Evolutionary conservation across 2,329 filamentous ascomycete species (phyloP), one percentile per base, ranked within the genome.

Genomic region (Colletotrichum spinosum): DNA sequence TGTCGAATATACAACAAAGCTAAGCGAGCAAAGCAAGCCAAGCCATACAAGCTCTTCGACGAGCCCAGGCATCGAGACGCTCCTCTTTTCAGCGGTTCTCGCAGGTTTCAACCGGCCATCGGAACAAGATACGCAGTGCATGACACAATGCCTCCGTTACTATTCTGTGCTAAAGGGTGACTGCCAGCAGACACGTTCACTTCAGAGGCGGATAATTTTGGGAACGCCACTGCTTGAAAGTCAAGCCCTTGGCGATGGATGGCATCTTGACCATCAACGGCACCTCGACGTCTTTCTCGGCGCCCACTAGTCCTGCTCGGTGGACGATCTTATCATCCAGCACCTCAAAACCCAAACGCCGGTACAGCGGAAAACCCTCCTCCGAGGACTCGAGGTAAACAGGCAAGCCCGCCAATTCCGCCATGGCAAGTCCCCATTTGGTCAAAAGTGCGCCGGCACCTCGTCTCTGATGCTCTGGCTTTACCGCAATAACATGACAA

Each of bases 381-480:
- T 73, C 77, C 1, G 80, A 82, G 2, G 81, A 79, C 70, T 84
- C 82, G 46, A 84, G 75, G 71, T 84, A 84, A 4, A 82, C 72
- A 4, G 81, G 81, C 37, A 83, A 62, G 10, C 70, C 70, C 13
- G 75, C 70, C 25, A 75, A 62, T 55, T 80, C 74, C 58, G 77
- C 73, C 53, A 76, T 69, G 37, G 77, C 71, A 8, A 74, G 69
- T 12, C 79, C 80, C 71, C 76, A 81, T 67, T 81, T 72, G 52
- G 80, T 77, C 42, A 83, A 69, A 34, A 77, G 69, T 2, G 76
- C 74, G 13, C 80, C 82, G 8, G 79, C 76, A n/a, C 79, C 79
- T 60, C 74, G 78, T 34, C 80, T 75, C 65, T 84, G 81, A 67
- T 77, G 70, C 53, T 73, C 72, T 4, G 82, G 81, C 48, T 81